A percentile compares a stretch with the other conserved stretches of the same genome.
phyloP scores from a whole-genome alignment of 2,329 filamentous ascomycete species.

The Hymenoscyphus repandus region DNA sequence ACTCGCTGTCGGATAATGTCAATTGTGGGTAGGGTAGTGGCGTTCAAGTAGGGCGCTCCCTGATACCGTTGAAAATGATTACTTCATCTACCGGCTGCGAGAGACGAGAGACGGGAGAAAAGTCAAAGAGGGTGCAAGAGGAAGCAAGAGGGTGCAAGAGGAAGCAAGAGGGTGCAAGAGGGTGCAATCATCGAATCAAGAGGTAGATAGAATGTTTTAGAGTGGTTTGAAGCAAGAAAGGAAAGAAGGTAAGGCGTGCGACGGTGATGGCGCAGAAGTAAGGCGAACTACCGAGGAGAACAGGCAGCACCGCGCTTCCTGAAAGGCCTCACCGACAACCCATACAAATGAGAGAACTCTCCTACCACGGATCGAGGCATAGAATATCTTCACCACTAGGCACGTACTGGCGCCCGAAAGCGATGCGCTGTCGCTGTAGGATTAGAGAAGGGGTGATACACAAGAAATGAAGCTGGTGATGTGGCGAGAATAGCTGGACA shows the following conservation, averaged over 20 bases:
- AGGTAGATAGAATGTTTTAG: not conserved
- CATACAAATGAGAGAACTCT: not conserved
- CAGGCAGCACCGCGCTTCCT: slow-evolving; percentile 4
- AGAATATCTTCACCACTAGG: not conserved
- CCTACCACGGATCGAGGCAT: not conserved
- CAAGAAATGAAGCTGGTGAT: not conserved
- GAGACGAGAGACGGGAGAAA: slow-evolving; percentile 3
- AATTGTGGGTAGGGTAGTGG: not conserved
- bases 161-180: slow-evolving; percentile 1
- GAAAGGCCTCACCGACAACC: not conserved
- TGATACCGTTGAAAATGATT: not conserved
- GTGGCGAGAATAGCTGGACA: not conserved
- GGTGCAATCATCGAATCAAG: slow-evolving; percentile 8
- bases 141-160: too few relatives aligned
- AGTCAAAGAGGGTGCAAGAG: too few relatives aligned
- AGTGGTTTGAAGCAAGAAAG: not conserved
- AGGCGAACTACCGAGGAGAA: slow-evolving; percentile 21
- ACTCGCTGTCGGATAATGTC: slow-evolving; percentile 7
- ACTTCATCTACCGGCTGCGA: not conserved
- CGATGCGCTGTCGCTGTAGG: not conserved
- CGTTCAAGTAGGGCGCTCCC: slow-evolving; percentile 11
- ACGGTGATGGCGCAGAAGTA: slow-evolving; percentile 9
- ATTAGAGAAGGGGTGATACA: not conserved
- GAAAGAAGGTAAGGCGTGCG: slow-evolving; percentile 14
- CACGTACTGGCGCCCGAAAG: not conserved